Evolutionary conservation across 2,329 filamentous ascomycete genomes (phyloP).

Genomic region (Leptographium wingfieldii): DNA sequence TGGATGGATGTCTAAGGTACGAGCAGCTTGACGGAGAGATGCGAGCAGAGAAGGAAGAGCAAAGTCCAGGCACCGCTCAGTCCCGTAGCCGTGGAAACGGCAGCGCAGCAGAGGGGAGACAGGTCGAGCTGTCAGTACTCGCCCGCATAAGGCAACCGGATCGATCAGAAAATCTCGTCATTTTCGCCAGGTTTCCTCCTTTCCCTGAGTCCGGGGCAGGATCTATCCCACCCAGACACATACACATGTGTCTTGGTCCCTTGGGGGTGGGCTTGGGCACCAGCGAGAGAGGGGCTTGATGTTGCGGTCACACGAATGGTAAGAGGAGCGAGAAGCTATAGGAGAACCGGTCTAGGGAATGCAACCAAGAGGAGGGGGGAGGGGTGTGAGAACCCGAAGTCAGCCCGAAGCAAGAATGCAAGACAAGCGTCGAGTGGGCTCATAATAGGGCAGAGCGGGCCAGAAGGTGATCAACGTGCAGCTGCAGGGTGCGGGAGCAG

Average conservation of each 20-base stretch:
- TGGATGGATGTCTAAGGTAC: no score
- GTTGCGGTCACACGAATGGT: background rate
- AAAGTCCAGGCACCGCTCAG: background rate
- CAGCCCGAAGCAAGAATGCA: background rate
- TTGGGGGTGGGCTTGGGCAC: background rate
- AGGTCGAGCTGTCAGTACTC: conserved; percentile 1
- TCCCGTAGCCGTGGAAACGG: background rate
- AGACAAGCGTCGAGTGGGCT: background rate
- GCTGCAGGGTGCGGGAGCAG: background rate
- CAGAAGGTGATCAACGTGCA: background rate
- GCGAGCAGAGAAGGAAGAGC: background rate
- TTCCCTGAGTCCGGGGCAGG: background rate
- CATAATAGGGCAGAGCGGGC: background rate
- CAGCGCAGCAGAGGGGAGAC: background rate
- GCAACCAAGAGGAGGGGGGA: background rate
- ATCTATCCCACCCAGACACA: background rate
- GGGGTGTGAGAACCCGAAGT: background rate
- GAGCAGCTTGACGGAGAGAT: no score
- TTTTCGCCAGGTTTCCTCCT: background rate
- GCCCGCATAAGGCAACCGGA: conserved; percentile 1
- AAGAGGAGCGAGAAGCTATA: background rate
- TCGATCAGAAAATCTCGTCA: conserved; percentile 4
- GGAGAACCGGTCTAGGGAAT: background rate
- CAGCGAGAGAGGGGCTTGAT: background rate
- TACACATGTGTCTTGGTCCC: background rate